Evolutionary conservation across 768 basidiomycete species (phyloP), one percentile per base, ranked within the genome.

Genomic region (Termitomyces sp.): DNA sequence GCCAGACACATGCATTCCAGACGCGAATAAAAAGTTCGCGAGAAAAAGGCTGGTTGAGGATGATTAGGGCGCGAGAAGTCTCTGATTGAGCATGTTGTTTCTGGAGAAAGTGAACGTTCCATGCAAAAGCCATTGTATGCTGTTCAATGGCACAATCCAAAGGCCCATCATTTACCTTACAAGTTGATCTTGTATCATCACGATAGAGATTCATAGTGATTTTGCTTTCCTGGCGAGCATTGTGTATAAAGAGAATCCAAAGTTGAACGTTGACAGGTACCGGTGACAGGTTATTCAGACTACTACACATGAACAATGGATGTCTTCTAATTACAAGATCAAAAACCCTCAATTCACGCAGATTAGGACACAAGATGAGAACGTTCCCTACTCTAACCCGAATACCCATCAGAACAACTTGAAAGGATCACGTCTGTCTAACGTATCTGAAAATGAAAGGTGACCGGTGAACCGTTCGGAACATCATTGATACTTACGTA

Each of bases 31-130:
- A 77, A 43, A 97, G 78, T 10, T 73, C 62, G 3, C 71, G 61
- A 24, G 85, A 84, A 67, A 96, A 93, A 0, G 93, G 88, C 60
- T 96, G 92, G 70, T 99, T 98, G 55, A 98, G 80, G 63, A 99
- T 86, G 63, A 98, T 85, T 58, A 98, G 76, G 0, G 86, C 91
- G 43, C 76, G 76, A 50, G 59, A 49, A 24, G 52, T 43, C 20
- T 26, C 44, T 41, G 32, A 14, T 41, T 45, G 50, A 47, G 51
- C n/a, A 43, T 48, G 14, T 10, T 57, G 56, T 32, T 52, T 26
- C 36, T 62, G 57, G 46, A 81, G 72, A 58, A 82, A 82, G 30
- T 75, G 70, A 28, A 76, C 68, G 56, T 74, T 70, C 79, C 79
- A 81, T 33, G 67, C 59, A 43, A 54, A 18, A 48, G 47, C 36